phyloP scores from a whole-genome alignment of 148 eudicot genomes.

The Silene conica region DNA sequence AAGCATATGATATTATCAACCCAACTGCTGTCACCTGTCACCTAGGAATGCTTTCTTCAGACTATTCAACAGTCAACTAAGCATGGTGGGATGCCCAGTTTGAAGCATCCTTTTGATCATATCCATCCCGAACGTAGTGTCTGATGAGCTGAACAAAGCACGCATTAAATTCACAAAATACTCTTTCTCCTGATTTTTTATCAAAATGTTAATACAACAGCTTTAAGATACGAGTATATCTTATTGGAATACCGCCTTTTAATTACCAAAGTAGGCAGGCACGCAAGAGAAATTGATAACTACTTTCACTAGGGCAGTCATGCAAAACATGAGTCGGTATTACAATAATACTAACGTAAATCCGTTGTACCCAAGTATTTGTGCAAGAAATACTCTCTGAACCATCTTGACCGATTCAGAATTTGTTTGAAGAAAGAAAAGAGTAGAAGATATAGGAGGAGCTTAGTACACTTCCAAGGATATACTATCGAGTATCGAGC shows the following conservation, averaged over 20 bases:
- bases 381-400: not conserved
- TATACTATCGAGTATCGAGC: not conserved
- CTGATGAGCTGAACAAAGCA: conserved; percentile 69
- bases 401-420: not conserved
- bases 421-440: not conserved
- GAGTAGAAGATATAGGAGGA: not conserved
- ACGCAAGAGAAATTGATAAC: no score
- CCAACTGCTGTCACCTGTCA: not conserved
- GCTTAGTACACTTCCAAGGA: not conserved
- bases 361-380: no score
- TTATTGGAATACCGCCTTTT: no score
- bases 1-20: not conserved
- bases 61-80: conserved; percentile 47
- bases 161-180: conserved; percentile 1
- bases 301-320: no score
- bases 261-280: no score
- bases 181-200: no score
- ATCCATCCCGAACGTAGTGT: conserved; percentile 94
- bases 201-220: no score
- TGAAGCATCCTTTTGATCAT: conserved; percentile 98
- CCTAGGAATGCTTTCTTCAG: not conserved
- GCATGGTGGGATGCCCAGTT: conserved; percentile 98
- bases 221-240: no score
- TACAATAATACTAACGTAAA: no score
- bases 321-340: no score